Evolutionary conservation across 768 basidiomycete genomes (phyloP).

Genomic region (Leucosporidium scottii): DNA sequence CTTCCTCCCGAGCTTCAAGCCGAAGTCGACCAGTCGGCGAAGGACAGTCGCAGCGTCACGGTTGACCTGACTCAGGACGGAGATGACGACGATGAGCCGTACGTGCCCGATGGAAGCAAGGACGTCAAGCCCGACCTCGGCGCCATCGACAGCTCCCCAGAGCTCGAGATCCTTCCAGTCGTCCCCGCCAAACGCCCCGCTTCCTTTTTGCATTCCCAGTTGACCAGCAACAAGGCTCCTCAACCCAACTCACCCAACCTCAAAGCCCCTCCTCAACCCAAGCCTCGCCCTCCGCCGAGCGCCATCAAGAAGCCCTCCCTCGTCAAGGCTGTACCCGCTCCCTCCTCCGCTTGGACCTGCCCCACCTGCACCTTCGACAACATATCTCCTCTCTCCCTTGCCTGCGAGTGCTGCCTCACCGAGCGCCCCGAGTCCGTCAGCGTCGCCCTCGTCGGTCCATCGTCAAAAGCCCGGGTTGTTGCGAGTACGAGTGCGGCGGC

Average conservation of each 20-base stretch:
- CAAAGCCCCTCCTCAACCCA: conserved; percentile 8
- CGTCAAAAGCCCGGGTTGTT: not conserved
- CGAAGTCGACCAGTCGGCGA: conserved; percentile 36
- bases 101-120: not conserved
- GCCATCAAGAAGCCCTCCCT: not conserved
- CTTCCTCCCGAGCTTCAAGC: conserved; percentile 20
- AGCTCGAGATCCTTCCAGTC: no score
- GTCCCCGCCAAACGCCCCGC: no score
- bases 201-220: no score
- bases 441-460: not conserved
- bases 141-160: no score
- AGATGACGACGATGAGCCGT: conserved; percentile 7
- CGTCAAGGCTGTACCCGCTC: not conserved
- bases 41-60: conserved; percentile 22
- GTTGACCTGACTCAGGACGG: conserved; percentile 16
- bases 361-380: conserved; percentile 33
- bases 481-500: not conserved
- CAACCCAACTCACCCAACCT: no score
- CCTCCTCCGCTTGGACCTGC: conserved; percentile 29
- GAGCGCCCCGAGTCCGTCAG: conserved; percentile 1
- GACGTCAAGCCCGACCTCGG: no score
- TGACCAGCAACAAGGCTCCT: no score
- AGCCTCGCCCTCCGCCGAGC: not conserved
- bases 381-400: conserved; percentile 14
- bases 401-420: conserved; percentile 29